Percentiles rank a stretch among this genome's conserved stretches.
Conservation (phyloP, 768 basidiomycete genomes). For the Tylopilus felleus region DNA sequence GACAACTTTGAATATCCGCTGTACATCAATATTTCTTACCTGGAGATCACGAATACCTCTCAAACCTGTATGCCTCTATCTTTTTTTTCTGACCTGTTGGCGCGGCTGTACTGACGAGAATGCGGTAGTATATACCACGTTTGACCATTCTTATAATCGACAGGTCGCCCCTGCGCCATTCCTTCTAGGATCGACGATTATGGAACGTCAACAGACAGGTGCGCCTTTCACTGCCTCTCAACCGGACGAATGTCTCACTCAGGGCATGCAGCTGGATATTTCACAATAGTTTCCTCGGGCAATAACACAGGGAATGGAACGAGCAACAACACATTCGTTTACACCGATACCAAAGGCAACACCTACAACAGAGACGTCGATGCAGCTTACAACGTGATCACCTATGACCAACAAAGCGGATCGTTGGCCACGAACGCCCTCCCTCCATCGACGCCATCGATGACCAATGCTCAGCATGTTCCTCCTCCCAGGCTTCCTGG, state of each 20-base stretch:
- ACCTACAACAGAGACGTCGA: constrained; percentile 60
- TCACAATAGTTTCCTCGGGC: constrained; percentile 41
- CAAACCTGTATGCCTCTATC: constrained; percentile 12
- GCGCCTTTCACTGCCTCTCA: constrained; percentile 14
- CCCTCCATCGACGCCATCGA: constrained; percentile 5
- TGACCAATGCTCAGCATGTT: not conserved
- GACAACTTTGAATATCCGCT: constrained; percentile 57
- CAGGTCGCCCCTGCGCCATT: constrained; percentile 56
- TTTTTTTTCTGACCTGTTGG: not conserved
- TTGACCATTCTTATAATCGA: constrained; percentile 72
- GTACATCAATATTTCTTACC: constrained; percentile 37
- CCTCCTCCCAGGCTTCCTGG: constrained; percentile 37
- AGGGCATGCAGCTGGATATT: constrained; percentile 44
- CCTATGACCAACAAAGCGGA: constrained; percentile 55
- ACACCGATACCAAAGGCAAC: constrained; percentile 56
- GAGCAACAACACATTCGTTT: constrained; percentile 64
- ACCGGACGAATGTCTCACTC: not conserved
- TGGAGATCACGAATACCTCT: constrained; percentile 31
- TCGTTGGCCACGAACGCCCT: constrained; percentile 33
- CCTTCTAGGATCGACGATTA: constrained; percentile 53
- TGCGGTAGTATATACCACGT: constrained; percentile 42
- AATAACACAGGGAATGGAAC: constrained; percentile 68
- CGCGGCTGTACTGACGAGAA: not conserved
- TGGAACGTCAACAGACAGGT: constrained; percentile 59
- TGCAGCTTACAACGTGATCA: constrained; percentile 59